A percentile compares a stretch with the other conserved stretches of the same genome.
Evolutionary conservation across 495 filamentous ascomycete genomes (phyloP).

Genomic region (Penicillium diatomitis): DNA sequence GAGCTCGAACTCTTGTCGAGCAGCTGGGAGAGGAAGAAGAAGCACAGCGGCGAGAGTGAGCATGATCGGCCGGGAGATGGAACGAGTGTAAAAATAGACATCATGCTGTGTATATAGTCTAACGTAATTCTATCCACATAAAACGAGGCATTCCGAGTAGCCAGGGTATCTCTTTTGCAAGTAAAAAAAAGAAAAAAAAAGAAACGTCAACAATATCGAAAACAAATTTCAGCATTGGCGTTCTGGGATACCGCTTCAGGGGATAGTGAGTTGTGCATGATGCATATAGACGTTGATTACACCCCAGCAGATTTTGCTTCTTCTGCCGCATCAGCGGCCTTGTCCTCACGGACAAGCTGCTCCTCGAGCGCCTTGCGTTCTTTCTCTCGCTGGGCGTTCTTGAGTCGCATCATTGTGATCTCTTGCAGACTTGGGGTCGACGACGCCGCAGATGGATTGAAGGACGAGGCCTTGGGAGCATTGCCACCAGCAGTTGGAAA

Average conservation of each 20-base stretch:
- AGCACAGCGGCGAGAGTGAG: constrained; percentile 16
- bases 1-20: constrained; percentile 31
- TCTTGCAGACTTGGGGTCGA: constrained; percentile 47
- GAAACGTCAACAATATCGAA: not conserved
- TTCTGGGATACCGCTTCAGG: too few relatives aligned
- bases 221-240: not conserved
- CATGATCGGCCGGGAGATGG: constrained; percentile 1
- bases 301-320: not conserved
- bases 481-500: constrained; percentile 32
- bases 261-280: too few relatives aligned
- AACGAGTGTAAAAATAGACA: not conserved
- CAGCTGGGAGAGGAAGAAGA: constrained; percentile 30
- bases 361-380: constrained; percentile 44
- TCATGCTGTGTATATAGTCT: constrained; percentile 5
- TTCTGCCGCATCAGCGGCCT: constrained; percentile 34
- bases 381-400: constrained; percentile 49
- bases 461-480: constrained; percentile 20
- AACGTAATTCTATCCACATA: constrained; percentile 5
- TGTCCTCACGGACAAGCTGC: constrained; percentile 43
- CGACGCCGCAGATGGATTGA: constrained; percentile 20
- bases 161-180: constrained; percentile 7
- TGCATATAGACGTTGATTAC: not conserved
- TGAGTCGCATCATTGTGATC: constrained; percentile 50
- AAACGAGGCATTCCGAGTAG: not conserved
- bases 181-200: not conserved